A percentile compares a stretch with the other conserved stretches of the same genome.
phyloP scores from a whole-genome alignment of 1,284 basidiomycete species.

The Naganishia liquefaciens region DNA sequence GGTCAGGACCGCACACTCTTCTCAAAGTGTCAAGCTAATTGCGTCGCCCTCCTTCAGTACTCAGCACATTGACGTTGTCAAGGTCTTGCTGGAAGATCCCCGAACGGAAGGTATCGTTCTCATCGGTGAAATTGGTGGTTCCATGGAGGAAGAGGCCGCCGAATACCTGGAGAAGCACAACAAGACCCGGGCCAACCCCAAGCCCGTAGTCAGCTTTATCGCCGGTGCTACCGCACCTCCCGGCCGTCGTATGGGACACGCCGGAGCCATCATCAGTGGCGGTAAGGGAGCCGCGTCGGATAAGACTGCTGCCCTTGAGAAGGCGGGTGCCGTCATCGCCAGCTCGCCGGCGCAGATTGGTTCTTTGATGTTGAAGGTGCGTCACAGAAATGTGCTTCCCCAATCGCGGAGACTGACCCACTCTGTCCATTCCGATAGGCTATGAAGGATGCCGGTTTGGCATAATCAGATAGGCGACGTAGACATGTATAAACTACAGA shows the following conservation, averaged over 20 bases:
- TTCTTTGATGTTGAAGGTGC: slow-evolving; percentile 78
- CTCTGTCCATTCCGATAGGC: slow-evolving; percentile 57
- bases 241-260: slow-evolving; percentile 97
- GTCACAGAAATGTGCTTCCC: slow-evolving; percentile 52
- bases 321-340: slow-evolving; percentile 90
- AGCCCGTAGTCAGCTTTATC: slow-evolving; percentile 97
- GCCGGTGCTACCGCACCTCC: slow-evolving; percentile 97
- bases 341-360: slow-evolving; percentile 97
- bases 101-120: slow-evolving; percentile 93
- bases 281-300: slow-evolving; percentile 96
- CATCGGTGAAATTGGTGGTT: slow-evolving; percentile 98
- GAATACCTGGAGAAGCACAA: slow-evolving; percentile 93
- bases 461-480: slow-evolving; percentile 53
- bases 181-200: slow-evolving; percentile 80
- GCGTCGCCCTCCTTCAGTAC: slow-evolving; percentile 56
- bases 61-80: slow-evolving; percentile 92
- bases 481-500: slow-evolving; percentile 4
- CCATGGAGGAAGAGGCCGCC: slow-evolving; percentile 99
- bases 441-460: slow-evolving; percentile 80
- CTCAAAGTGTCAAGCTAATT: not conserved
- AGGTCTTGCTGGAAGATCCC: slow-evolving; percentile 91
- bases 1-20: not conserved
- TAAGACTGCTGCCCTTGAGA: slow-evolving; percentile 92
- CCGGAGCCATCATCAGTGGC: slow-evolving; percentile 95
- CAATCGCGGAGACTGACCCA: slow-evolving; percentile 23